A percentile compares a stretch with the other conserved stretches of the same genome.
These are phyloP conservation scores for Entomortierella beljakovae DNA, from an alignment of 192 early-diverging fungal genomes.

Conservation along the genomic window DNA sequence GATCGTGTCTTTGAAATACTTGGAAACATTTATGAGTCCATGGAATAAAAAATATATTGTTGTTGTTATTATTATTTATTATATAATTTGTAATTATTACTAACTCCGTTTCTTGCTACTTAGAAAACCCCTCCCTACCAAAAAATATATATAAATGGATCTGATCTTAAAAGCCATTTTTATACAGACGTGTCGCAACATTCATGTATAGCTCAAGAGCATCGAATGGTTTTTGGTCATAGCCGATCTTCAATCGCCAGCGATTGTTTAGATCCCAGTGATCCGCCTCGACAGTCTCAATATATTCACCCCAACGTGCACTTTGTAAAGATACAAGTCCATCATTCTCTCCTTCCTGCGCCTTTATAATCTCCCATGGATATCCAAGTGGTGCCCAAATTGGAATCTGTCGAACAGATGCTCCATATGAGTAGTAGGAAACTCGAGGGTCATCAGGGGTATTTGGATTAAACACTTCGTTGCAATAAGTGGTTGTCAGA, in stretches of 20 bases:
- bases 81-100: no score
- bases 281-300: slow-evolving; percentile 83
- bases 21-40: background rate
- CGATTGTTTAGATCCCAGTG: slow-evolving; percentile 88
- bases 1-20: slow-evolving; percentile 35
- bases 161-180: slow-evolving; percentile 69
- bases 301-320: slow-evolving; percentile 91
- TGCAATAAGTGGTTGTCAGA: slow-evolving; percentile 89
- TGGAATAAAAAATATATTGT: background rate
- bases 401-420: slow-evolving; percentile 73
- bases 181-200: slow-evolving; percentile 73
- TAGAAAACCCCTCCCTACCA: no score
- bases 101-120: no score
- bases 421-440: slow-evolving; percentile 87
- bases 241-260: slow-evolving; percentile 57
- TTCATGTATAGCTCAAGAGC: slow-evolving; percentile 78
- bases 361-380: slow-evolving; percentile 81
- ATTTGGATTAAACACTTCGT: slow-evolving; percentile 85
- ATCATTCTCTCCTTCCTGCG: slow-evolving; percentile 91
- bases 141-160: no score
- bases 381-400: slow-evolving; percentile 80
- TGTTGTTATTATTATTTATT: background rate
- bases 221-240: slow-evolving; percentile 65
- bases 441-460: slow-evolving; percentile 84
- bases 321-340: slow-evolving; percentile 87